These are phyloP conservation scores for Themeda triandra DNA, from an alignment of 176 grass and related monocot species.

Conservation along the genomic window DNA sequence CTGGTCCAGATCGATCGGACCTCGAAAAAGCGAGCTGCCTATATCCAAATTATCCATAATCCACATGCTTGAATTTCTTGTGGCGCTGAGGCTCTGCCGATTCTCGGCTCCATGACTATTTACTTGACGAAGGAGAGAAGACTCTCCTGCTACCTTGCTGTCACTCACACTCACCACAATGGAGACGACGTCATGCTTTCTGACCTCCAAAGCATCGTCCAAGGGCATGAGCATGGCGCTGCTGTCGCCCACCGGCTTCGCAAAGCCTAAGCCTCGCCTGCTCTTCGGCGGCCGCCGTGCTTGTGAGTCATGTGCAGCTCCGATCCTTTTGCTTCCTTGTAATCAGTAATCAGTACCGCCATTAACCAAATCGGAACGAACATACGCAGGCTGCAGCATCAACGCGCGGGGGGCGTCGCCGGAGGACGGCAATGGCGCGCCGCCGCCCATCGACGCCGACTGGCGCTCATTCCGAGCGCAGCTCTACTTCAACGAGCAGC, in stretches of 20 bases:
- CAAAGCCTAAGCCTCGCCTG: conserved; percentile 8
- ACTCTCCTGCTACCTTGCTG: background rate
- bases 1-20: conserved; percentile 22
- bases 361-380: background rate
- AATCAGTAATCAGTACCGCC: too few relatives aligned
- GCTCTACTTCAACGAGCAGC: conserved; percentile 58
- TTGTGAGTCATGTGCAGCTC: conserved; percentile 9
- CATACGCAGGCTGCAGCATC: conserved; percentile 41
- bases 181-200: conserved; percentile 63
- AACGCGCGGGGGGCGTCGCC: background rate
- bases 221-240: conserved; percentile 28
- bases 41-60: conserved; percentile 40
- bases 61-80: conserved; percentile 26
- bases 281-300: background rate
- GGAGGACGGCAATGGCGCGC: conserved; percentile 15
- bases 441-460: conserved; percentile 36
- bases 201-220: conserved; percentile 40
- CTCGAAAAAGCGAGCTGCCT: background rate
- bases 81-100: conserved; percentile 24
- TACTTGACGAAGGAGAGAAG: background rate
- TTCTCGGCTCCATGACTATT: conserved; percentile 16
- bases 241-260: conserved; percentile 2
- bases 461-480: conserved; percentile 78
- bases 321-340: background rate
- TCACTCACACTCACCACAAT: background rate